Evolutionary conservation across 768 basidiomycete species (phyloP), one percentile per base, ranked within the genome.

Genomic region (Glaciozyma martinii): DNA sequence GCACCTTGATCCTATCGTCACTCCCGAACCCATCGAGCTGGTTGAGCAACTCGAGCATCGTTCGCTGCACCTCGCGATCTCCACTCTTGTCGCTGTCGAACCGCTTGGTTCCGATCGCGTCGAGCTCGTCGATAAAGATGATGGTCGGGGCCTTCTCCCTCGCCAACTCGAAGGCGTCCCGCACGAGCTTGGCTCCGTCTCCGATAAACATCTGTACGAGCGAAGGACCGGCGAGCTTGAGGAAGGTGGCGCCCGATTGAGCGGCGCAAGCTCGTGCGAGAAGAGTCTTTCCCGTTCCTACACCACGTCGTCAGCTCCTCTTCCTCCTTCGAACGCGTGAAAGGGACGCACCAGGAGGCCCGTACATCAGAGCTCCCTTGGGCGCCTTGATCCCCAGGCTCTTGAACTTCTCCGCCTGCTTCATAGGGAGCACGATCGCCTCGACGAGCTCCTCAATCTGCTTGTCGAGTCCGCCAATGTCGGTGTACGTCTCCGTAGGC

Each of bases 121-220:
- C 94, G 75, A 98, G 77, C 75, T 98, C 94, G 73, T 98, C 53
- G 53, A 32, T 54, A 8, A 54, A 32, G 29, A 32, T 32, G 30
- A 54, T 32, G 7, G 29, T 54, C 3, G 53, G 53, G 2, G 92
- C 89, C 74, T 98, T 97, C 81, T 95, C 89, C 78, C 97, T 98
- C 23, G 95, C 95, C 54, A 99, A 82, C 54, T 93, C 92, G 75
- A 99, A 98, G 5, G 94, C 94, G 74, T 99, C 95, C 54, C 95
- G 89, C 27, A 99, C 95, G 58, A 99, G 85, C 77, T 97, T 98
- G 61, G 95, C 95, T 74, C 95, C 95, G 76, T 98, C 95, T 78
- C 95, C 95, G 71, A 99, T 99, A 77, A 94, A 99, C 95, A 98
- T 99, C 78, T 79, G 95, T 18, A 99, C 95, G 59, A 99, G 83